Conservation (phyloP, 768 basidiomycete species). For the Hydnum rufescens region DNA sequence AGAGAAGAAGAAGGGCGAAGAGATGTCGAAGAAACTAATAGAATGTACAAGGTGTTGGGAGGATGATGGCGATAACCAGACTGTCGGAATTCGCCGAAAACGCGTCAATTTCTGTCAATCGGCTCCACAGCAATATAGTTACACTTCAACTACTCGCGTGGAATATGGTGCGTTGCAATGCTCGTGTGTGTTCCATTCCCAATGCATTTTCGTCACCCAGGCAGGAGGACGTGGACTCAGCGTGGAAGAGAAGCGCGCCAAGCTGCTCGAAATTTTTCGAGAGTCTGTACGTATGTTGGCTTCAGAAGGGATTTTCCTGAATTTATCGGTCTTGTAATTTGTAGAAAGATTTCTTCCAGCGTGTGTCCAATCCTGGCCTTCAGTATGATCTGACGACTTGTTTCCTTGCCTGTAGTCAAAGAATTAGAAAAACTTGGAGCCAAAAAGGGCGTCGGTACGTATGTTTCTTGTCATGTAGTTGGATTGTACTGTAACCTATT, state of each 20-base stretch:
- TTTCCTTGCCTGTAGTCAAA: slow-evolving; percentile 27
- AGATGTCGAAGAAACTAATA: no score
- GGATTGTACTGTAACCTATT: not conserved
- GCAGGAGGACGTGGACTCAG: slow-evolving; percentile 43
- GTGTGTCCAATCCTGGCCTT: not conserved
- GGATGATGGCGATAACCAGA: no score
- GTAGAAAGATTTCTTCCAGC: slow-evolving; percentile 75
- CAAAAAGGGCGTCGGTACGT: slow-evolving; percentile 77
- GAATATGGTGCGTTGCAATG: no score
- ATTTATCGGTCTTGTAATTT: slow-evolving; percentile 2
- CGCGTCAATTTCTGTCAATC: no score
- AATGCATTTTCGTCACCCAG: slow-evolving; percentile 7
- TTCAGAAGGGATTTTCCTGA: not conserved
- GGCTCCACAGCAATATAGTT: no score
- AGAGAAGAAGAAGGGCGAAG: no score
- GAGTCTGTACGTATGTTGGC: slow-evolving; percentile 41
- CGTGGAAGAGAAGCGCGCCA: slow-evolving; percentile 74
- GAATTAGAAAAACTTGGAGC: slow-evolving; percentile 80
- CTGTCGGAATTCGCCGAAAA: no score
- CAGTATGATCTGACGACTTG: not conserved
- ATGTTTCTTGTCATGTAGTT: not conserved
- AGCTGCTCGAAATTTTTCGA: slow-evolving; percentile 81
- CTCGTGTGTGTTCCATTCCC: no score
- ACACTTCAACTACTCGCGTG: no score
- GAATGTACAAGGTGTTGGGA: no score